Conservation (phyloP, 225 moss, liverwort and hornwort species). For the Polytrichum formosum region DNA sequence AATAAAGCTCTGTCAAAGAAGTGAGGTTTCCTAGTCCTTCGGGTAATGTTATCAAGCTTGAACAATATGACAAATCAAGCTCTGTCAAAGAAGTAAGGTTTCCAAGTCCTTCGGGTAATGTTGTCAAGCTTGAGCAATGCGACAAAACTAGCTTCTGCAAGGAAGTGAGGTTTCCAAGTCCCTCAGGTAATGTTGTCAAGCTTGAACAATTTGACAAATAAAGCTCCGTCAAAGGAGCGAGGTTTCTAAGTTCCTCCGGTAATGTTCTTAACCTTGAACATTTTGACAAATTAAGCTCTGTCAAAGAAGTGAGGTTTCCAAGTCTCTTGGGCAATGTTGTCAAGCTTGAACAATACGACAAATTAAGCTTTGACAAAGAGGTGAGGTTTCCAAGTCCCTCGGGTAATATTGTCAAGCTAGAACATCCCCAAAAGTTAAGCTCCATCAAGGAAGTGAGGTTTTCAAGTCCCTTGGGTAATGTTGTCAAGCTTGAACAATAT, state of each 20-base stretch:
- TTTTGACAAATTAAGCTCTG: fast-evolving
- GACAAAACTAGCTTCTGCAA: neutral
- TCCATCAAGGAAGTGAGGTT: neutral
- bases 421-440: neutral
- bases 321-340: neutral
- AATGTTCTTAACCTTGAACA: neutral
- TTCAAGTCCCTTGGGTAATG: too few relatives aligned
- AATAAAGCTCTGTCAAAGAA: too few relatives aligned
- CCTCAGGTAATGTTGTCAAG: too few relatives aligned
- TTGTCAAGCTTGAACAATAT: too few relatives aligned
- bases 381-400: neutral
- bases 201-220: too few relatives aligned
- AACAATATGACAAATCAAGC: neutral
- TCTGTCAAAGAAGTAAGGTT: neutral
- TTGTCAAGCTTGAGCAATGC: neutral
- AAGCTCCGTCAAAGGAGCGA: neutral
- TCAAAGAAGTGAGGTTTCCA: neutral
- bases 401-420: neutral
- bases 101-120: neutral
- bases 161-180: neutral
- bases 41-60: neutral
- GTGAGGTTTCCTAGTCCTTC: neutral
- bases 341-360: neutral
- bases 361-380: neutral
- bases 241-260: neutral